Percentiles rank a stretch among this genome's conserved stretches.
Evolutionary conservation across 306 rosid genomes (phyloP).

Genomic region (Dicorynia guianensis): DNA sequence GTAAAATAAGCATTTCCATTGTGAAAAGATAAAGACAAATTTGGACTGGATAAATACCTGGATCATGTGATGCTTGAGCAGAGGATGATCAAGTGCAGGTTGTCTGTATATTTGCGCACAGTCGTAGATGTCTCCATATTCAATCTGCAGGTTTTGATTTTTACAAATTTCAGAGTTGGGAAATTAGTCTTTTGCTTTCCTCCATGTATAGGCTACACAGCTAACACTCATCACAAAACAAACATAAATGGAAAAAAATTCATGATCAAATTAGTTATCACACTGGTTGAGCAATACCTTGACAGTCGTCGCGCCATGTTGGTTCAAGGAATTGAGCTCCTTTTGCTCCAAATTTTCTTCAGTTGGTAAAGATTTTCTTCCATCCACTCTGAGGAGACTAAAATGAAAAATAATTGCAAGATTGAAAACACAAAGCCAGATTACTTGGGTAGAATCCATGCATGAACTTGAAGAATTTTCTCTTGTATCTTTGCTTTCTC

Average conservation of each 20-base stretch:
- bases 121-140: conserved; percentile 34
- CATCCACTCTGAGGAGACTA: not conserved
- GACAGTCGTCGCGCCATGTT: not conserved
- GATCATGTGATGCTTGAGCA: conserved; percentile 13
- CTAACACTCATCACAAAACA: not conserved
- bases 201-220: too few relatives aligned
- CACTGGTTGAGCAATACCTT: not conserved
- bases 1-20: too few relatives aligned
- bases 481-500: not conserved
- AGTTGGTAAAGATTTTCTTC: not conserved
- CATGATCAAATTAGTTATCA: not conserved
- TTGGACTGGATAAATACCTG: not conserved
- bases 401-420: not conserved
- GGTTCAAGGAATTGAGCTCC: not conserved
- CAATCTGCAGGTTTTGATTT: not conserved
- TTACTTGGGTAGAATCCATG: not conserved
- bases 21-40: not conserved
- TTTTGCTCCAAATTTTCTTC: not conserved
- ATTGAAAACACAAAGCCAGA: not conserved
- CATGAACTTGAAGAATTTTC: not conserved
- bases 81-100: conserved; percentile 27
- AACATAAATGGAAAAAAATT: not conserved
- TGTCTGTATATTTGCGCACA: conserved; percentile 35
- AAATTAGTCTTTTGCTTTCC: not conserved
- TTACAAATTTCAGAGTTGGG: not conserved